A percentile compares a stretch with the other conserved stretches of the same genome.
Conservation (phyloP, 2,329 filamentous ascomycete species). For the Penicillium sp. region DNA sequence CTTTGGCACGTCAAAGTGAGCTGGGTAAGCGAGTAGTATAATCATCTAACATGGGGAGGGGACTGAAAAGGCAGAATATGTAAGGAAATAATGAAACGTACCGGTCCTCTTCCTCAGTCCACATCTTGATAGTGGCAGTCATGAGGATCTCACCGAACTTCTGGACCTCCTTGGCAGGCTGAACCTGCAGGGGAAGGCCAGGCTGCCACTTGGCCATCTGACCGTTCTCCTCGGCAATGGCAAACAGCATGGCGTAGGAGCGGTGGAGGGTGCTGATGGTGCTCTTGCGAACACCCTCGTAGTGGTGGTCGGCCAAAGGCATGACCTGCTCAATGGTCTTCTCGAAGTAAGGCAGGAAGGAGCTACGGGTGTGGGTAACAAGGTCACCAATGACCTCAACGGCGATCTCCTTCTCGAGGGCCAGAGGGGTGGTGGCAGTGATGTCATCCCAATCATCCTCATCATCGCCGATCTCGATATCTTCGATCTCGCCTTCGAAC, state of each 20-base stretch:
- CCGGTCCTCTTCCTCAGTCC: slow-evolving; percentile 90
- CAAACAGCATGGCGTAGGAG: slow-evolving; percentile 87
- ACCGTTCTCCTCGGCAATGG: slow-evolving; percentile 78
- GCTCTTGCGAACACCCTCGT: slow-evolving; percentile 91
- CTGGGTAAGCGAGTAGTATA: slow-evolving; percentile 91
- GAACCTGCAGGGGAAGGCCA: slow-evolving; percentile 77
- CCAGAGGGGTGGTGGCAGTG: slow-evolving; percentile 81
- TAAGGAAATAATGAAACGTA: slow-evolving; percentile 57
- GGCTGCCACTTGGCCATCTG: slow-evolving; percentile 81
- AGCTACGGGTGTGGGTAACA: slow-evolving; percentile 78
- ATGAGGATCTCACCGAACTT: slow-evolving; percentile 86
- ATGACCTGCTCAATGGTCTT: slow-evolving; percentile 80
- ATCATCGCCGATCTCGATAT: slow-evolving; percentile 72
- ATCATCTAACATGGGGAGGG: slow-evolving; percentile 62
- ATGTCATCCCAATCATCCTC: slow-evolving; percentile 85
- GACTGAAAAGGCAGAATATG: slow-evolving; percentile 14
- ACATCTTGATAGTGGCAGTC: slow-evolving; percentile 78
- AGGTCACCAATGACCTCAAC: slow-evolving; percentile 93
- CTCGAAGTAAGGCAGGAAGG: slow-evolving; percentile 82
- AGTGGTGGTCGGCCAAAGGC: slow-evolving; percentile 81
- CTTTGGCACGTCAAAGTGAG: slow-evolving; percentile 94
- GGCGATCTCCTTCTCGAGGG: slow-evolving; percentile 95
- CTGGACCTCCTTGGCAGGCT: slow-evolving; percentile 75
- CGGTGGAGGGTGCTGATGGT: slow-evolving; percentile 91
- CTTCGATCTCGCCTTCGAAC: slow-evolving; percentile 61